Evolutionary conservation across 768 basidiomycete species (phyloP).

Genomic region (Amanita muscaria): DNA sequence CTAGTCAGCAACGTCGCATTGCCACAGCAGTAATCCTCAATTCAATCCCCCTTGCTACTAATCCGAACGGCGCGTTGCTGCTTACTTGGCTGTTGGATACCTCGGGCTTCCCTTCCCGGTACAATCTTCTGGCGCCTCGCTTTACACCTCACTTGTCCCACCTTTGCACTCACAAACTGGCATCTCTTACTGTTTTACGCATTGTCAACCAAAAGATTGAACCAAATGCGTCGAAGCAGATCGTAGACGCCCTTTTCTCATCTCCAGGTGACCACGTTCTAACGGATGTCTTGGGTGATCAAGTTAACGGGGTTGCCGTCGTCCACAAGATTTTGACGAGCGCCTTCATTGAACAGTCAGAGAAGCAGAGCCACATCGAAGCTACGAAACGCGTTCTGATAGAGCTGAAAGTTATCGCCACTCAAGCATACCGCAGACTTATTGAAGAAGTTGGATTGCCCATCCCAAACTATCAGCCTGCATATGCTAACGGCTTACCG

Average conservation of each 20-base stretch:
- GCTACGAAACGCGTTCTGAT: slow-evolving; percentile 87
- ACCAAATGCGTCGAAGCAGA: slow-evolving; percentile 75
- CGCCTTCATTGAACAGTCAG: slow-evolving; percentile 66
- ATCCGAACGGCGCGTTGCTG: slow-evolving; percentile 92
- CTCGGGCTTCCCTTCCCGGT: slow-evolving; percentile 91
- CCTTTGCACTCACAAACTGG: slow-evolving; percentile 95
- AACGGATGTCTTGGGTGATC: slow-evolving; percentile 90
- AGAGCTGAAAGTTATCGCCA: slow-evolving; percentile 87
- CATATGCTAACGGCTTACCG: slow-evolving; percentile 57
- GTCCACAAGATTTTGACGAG: slow-evolving; percentile 90
- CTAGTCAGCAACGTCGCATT: slow-evolving; percentile 91
- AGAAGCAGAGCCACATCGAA: slow-evolving; percentile 66
- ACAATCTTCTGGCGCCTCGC: slow-evolving; percentile 87
- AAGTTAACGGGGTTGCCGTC: slow-evolving; percentile 91
- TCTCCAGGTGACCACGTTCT: slow-evolving; percentile 85
- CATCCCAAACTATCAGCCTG: slow-evolving; percentile 79
- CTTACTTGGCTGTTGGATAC: slow-evolving; percentile 96
- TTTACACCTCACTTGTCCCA: slow-evolving; percentile 96
- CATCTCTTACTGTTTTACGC: slow-evolving; percentile 87
- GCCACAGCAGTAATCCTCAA: slow-evolving; percentile 93
- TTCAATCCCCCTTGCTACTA: slow-evolving; percentile 94
- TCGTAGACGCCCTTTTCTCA: slow-evolving; percentile 87
- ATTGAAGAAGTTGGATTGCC: slow-evolving; percentile 93
- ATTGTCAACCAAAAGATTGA: slow-evolving; percentile 97
- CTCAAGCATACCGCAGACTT: slow-evolving; percentile 86